These are phyloP conservation scores for Iberis amara DNA, from an alignment of 441 rosid genomes.

Conservation along the genomic window DNA sequence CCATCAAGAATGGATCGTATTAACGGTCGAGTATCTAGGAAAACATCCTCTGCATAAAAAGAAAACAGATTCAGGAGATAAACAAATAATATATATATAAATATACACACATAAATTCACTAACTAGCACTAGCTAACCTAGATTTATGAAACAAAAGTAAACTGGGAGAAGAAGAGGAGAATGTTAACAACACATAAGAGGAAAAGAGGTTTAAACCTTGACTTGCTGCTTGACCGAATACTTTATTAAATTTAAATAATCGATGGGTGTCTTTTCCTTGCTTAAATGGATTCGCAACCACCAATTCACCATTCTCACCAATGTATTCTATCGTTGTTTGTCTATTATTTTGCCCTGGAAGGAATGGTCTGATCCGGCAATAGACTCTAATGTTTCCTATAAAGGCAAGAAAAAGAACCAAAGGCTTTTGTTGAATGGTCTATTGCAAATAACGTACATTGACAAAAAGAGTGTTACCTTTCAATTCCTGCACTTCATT, in stretches of 20 bases:
- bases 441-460: slow-evolving; percentile 3
- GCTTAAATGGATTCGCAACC: slow-evolving; percentile 56
- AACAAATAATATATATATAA: neutral
- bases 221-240: slow-evolving; percentile 54
- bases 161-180: neutral
- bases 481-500: slow-evolving; percentile 75
- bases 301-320: slow-evolving; percentile 73
- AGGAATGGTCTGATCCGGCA: slow-evolving; percentile 73
- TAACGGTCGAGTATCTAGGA: slow-evolving; percentile 78
- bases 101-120: neutral
- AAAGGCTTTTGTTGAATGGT: slow-evolving; percentile 22
- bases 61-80: slow-evolving; percentile 1
- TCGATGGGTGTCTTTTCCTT: slow-evolving; percentile 55
- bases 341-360: slow-evolving; percentile 54
- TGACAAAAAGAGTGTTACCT: slow-evolving; percentile 37
- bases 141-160: neutral
- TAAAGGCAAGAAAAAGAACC: slow-evolving; percentile 15
- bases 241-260: slow-evolving; percentile 73
- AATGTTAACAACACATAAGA: slow-evolving; percentile 1
- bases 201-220: slow-evolving; percentile 37
- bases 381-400: slow-evolving; percentile 74
- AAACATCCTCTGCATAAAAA: slow-evolving; percentile 64
- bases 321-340: slow-evolving; percentile 49
- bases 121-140: neutral
- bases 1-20: slow-evolving; percentile 88